Base-by-base conservation (phyloP, 2,329 filamentous ascomycete genomes). In the Sclerotinia borealis region DNA sequence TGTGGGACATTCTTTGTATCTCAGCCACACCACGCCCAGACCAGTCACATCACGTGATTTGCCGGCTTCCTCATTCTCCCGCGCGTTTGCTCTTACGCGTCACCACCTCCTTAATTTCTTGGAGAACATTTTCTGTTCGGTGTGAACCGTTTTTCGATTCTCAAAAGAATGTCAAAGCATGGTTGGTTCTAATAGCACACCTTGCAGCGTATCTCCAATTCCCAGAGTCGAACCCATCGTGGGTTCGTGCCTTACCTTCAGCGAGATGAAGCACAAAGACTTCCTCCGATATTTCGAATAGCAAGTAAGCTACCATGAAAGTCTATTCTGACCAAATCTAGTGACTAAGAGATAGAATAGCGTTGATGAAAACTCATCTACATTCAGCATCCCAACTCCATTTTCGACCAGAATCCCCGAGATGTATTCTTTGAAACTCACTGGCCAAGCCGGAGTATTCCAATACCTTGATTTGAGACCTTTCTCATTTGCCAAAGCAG, bases 401-500 rank as follows among this genome's bases (percentile, higher is more conserved):
- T 74, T 70, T 9, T 72, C 66, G 39, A 76, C 69, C 49, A 80
- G 65, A 19, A 75, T 69, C 52, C 72, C 68, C 79, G 78, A 80
- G 19, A 80, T 71, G 50, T 72, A 69, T 63, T 77, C 76, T 52
- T 76, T 71, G 47, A 72, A 66, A 17, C 68, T 70, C 2, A 75
- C 67, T 7, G 79, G 77, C 77, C 77, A 79, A 10, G 55, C 69
- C 0, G 78, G 78, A 7, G 75, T 74, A 22, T 76, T 75, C 78
- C 78, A 80, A 64, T 78, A 79, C 56, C 78, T 66, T 5, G 75
- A 75, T 61, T 74, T 71, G 52, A 80, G 65, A 0, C 77, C 77
- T 17, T 74, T 69, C 8, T 68, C 67, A 37, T 75, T 73, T 10
- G 77, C 79, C 11, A 65, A 66, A 2, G 68, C 65, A 6, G 73